These are phyloP conservation scores for Gossypium laxum DNA, from an alignment of 441 rosid species.

Conservation along the genomic window DNA sequence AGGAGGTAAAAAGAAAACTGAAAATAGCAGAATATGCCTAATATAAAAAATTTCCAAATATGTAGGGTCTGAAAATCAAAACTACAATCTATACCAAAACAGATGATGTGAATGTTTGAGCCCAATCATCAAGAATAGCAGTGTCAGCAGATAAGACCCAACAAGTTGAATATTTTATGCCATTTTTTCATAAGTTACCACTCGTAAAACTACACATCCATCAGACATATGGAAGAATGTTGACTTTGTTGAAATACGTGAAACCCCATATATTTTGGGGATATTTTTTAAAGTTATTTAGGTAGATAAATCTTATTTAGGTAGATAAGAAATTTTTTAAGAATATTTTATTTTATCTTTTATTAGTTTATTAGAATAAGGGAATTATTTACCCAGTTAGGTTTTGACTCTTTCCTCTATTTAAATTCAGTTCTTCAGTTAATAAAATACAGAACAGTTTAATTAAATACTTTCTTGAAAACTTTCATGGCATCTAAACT, in stretches of 20 bases:
- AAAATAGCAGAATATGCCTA: neutral
- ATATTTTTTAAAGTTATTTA: too few relatives aligned
- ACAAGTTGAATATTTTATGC: neutral
- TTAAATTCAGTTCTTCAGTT: too few relatives aligned
- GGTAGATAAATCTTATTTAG: too few relatives aligned
- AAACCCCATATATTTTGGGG: too few relatives aligned
- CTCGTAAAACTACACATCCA: neutral
- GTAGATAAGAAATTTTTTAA: too few relatives aligned
- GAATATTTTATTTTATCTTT: too few relatives aligned
- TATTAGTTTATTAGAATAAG: too few relatives aligned
- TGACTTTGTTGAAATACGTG: neutral
- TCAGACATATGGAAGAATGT: neutral
- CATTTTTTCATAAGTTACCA: neutral
- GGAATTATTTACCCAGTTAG: too few relatives aligned
- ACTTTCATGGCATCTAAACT: too few relatives aligned
- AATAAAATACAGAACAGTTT: too few relatives aligned
- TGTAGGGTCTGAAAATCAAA: neutral
- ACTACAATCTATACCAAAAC: neutral
- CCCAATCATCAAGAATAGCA: neutral
- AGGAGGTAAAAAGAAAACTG: neutral
- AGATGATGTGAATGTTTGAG: neutral
- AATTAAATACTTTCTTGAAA: too few relatives aligned
- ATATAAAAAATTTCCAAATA: conserved; percentile 1
- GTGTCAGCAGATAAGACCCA: neutral
- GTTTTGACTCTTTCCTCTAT: too few relatives aligned